phyloP scores from a whole-genome alignment of 1,284 basidiomycete genomes.

The Apiotrichum veenhuisii region DNA sequence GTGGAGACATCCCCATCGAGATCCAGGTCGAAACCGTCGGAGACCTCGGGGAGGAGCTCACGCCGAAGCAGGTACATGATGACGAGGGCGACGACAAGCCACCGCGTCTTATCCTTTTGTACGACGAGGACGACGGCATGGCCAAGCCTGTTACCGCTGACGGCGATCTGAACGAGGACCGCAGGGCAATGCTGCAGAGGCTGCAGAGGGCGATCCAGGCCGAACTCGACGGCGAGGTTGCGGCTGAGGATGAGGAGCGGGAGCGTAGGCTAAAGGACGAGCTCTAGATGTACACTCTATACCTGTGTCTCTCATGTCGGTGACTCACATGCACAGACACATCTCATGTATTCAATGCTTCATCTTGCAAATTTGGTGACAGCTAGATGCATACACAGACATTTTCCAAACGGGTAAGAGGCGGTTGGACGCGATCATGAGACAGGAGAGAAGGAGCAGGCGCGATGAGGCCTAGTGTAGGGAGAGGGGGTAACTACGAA shows the following conservation, averaged over 20 bases:
- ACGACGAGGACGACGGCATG: background rate
- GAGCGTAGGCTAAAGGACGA: background rate
- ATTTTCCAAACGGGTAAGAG: conserved; percentile 1
- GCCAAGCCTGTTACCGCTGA: background rate
- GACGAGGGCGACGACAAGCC: background rate
- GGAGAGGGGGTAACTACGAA: background rate
- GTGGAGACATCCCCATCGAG: background rate
- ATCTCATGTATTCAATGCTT: too few species aligned
- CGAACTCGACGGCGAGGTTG: background rate
- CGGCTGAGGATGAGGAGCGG: background rate
- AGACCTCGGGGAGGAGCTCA: conserved; percentile 2
- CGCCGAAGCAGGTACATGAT: background rate
- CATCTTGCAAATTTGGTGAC: background rate
- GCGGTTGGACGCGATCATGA: conserved; percentile 6
- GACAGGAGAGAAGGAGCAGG: background rate
- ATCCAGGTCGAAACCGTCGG: background rate
- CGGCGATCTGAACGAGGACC: background rate
- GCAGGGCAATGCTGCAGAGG: background rate
- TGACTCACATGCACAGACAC: background rate
- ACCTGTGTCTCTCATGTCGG: background rate
- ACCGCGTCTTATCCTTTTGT: background rate
- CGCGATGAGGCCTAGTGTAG: conserved; percentile 1
- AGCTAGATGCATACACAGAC: conserved; percentile 25
- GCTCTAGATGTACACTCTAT: background rate
- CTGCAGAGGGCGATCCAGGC: background rate